Base-by-base conservation (phyloP, 2,329 filamentous ascomycete genomes). In the Pseudogymnoascus pannorum region DNA sequence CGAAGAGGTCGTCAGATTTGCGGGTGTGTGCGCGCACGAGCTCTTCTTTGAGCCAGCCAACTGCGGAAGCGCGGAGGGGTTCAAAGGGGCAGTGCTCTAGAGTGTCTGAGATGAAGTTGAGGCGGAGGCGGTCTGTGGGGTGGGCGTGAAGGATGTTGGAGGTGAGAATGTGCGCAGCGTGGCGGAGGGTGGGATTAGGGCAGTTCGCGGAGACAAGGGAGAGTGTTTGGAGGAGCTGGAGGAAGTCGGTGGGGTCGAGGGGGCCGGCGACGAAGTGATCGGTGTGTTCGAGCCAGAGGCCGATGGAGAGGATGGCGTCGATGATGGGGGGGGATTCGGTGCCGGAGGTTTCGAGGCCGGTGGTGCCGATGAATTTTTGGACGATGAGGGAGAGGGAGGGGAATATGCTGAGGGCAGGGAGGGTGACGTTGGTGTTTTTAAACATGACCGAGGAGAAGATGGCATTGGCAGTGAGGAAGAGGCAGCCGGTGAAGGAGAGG, bases 11-110 rank as follows among this genome's bases (percentile, higher is more conserved):
- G 38, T 70, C 64, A 1, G 67, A 66, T 61, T 72, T 73, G 5
- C 72, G 65, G 29, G 68, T 64, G 36, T 69, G 68, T 2, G 65
- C 66, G 16, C 76, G 71, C 7, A 86, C 76, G 14, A 87, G 74
- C 69, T 87, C 85, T 66, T 87, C 85, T 60, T 83, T 80, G 33
- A 87, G 72, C 85, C 85, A 88, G 3, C 78, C 78, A 4, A 87
- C 78, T 0, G 84, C 85, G 42, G 82, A 84, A 7, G 82, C 85
- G 69, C 86, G 86, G 36, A 88, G 75, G 0, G 80, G 77, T 2
- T 83, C 78, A 66, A 85, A 87, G 66, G 83, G 79, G 75, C 85
- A 87, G 69, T 87, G 85, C 71, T 87, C 84, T 11, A 88, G 73
- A 11, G 87, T 77, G 68, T 88, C 85, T 59, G 85, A 81, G 7